Evolutionary conservation across 495 filamentous ascomycete genomes (phyloP), one percentile per base, ranked within the genome.

Genomic region (Penicillium nucicola): DNA sequence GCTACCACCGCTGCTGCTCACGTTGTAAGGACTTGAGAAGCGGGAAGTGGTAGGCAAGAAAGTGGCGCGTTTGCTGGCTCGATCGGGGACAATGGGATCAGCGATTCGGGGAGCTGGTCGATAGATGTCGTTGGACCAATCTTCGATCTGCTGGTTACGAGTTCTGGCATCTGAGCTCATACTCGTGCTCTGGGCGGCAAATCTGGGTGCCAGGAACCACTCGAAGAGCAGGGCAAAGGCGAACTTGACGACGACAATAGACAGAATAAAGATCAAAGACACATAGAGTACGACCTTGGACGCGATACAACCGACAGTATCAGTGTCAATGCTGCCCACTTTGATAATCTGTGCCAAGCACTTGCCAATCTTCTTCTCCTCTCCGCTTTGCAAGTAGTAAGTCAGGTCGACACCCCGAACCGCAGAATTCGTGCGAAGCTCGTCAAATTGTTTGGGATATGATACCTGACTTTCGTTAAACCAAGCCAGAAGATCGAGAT

Each of bases 101-200:
- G 79, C 73, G 53, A 96, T 72, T 40, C 89, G 85, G 48, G 89
- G 88, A 2, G 89, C 89, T 10, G 91, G 86, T 22, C 90, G 85
- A 60, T 97, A 97, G 59, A 97, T 97, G 57, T 99, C 95, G 52
- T 99, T 92, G 11, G 84, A 86, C 95, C 95, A 99, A 55, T 97
- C 92, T 68, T 99, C 95, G 48, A 99, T 99, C 65, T 97, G 89
- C 51, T 89, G 85, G 47, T 92, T 85, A 37, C 95, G 83, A 64
- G 88, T 85, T 62, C 88, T 89, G 38, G 79, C 77, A 65, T 91
- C 84, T 2, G 86, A 78, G 13, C 69, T 70, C 61, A 83, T 72
- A 10, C 84, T 87, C 3, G 92, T 89, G 60, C 84, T 91, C 22
- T 77, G 69, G 0, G 93, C 87, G 8, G 84, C 92, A 62, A 90